A percentile compares a stretch with the other conserved stretches of the same genome.
These are phyloP conservation scores for Coemansia sp. DNA, from an alignment of 192 early-diverging fungal species.

Conservation along the genomic window DNA sequence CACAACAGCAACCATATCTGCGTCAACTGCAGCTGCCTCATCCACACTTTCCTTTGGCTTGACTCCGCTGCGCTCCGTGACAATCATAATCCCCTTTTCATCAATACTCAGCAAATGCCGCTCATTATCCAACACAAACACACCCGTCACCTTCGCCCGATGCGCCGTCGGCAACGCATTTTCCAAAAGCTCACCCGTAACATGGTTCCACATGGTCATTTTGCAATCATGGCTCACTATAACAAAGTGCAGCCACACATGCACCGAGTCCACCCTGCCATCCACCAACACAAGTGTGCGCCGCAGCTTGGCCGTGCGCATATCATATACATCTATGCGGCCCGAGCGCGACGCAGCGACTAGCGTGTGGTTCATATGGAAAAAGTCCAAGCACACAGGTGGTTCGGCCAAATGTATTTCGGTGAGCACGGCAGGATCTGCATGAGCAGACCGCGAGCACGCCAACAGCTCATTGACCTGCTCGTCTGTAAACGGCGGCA, in stretches of 20 bases:
- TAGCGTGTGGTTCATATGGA: conserved; percentile 22
- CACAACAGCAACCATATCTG: too few relatives aligned
- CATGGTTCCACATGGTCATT: conserved; percentile 49
- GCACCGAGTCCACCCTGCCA: conserved; percentile 12
- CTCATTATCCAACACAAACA: conserved; percentile 53
- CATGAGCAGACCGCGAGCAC: conserved; percentile 18
- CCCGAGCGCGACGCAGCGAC: conserved; percentile 16
- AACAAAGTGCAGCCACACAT: conserved; percentile 50
- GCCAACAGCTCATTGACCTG: conserved; percentile 22
- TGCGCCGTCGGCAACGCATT: conserved; percentile 36
- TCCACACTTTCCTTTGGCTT: too few relatives aligned
- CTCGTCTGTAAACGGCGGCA: conserved; percentile 23
- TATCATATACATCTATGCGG: conserved; percentile 43
- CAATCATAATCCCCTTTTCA: conserved; percentile 32
- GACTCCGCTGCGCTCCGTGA: conserved; percentile 24
- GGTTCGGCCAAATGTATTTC: conserved; percentile 15
- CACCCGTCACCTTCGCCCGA: conserved; percentile 27
- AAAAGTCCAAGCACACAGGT: conserved; percentile 45
- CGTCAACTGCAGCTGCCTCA: too few relatives aligned
- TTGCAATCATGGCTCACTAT: conserved; percentile 38
- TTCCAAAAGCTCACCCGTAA: conserved; percentile 36
- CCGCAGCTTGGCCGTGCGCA: conserved; percentile 16
- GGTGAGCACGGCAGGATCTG: conserved; percentile 4
- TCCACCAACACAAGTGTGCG: conserved; percentile 13
- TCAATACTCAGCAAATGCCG: conserved; percentile 45